phyloP scores from a whole-genome alignment of 2,329 filamentous ascomycete genomes.

The Penicillium sp. region DNA sequence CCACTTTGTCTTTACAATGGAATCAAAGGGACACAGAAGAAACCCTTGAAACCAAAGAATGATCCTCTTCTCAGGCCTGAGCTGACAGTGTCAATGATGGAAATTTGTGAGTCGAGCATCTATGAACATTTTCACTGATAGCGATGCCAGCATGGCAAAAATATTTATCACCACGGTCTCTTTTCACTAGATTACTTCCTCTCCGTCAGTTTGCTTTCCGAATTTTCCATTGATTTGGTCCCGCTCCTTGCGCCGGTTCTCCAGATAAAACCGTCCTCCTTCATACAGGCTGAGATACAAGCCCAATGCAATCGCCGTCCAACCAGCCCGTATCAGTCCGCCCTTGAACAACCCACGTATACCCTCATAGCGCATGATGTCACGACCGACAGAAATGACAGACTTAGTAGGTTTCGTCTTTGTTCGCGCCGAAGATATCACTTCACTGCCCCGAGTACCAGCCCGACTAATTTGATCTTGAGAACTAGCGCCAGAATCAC shows the following conservation, averaged over 20 bases:
- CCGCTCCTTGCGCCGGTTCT: slow-evolving; percentile 30
- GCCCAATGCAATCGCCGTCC: slow-evolving; percentile 80
- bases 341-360: slow-evolving; percentile 71
- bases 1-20: not conserved
- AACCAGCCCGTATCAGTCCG: slow-evolving; percentile 67
- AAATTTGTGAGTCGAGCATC: not conserved
- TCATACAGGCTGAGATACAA: slow-evolving; percentile 87
- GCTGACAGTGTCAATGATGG: not conserved
- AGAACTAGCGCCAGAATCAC: slow-evolving; percentile 14
- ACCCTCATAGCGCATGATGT: slow-evolving; percentile 66
- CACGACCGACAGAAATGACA: slow-evolving; percentile 59
- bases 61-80: not conserved
- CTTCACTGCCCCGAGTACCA: not conserved
- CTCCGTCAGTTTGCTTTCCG: not conserved
- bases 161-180: too few relatives aligned
- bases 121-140: not conserved
- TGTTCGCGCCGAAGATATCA: not conserved
- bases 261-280: slow-evolving; percentile 64
- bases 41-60: not conserved
- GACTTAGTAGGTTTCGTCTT: slow-evolving; percentile 36
- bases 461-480: not conserved
- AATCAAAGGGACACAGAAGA: not conserved
- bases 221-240: slow-evolving; percentile 4
- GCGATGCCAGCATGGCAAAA: not conserved
- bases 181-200: slow-evolving; percentile 2